Base-by-base conservation (phyloP, 1,139 yeast genomes). In the Arxiozyma heterogenica region DNA sequence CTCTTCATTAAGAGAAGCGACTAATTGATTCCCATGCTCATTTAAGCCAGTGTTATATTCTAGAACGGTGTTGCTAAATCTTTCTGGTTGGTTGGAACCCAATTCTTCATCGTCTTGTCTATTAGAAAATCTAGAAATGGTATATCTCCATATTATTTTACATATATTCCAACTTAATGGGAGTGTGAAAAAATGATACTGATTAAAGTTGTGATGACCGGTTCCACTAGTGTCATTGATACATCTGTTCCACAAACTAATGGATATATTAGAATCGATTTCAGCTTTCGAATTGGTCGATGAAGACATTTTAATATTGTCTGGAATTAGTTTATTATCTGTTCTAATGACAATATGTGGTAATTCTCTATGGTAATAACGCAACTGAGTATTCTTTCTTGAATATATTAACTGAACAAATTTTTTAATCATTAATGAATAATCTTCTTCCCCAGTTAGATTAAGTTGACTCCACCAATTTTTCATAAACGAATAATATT, bases 401-500 rank as follows among this genome's bases (percentile, higher is more conserved):
- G 60, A 59, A 47, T 65, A 63, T 34, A 68, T 54, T 45, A 67
- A 49, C 38, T 61, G 49, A 5, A 68, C 68, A 15, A 65, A 56
- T 51, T 61, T 66, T 30, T 58, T 55, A n/a, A 64, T 57, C 17
- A 64, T 63, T 20, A 52, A 53, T 18, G 65, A 58, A 50, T 61
- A 66, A 44, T 68, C 71, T 55, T 66, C 69, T 49, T 68, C 71
- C 7, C 71, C 71, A 1, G 65, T 66, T 49, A 66, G 63, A 50
- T 64, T 66, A 46, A 68, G 53, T 50, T 66, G 69, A 15, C 34
- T 39, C 57, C 60, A 58, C 67, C 70, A 67, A 50, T 67, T 65
- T 42, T 59, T 58, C 61, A 65, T 60, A 41, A 67, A 65, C 0
- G 68, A 60, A 51, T 60, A 55, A 48, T 54, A 62, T 47, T 60